Evolutionary conservation across 1,139 yeast genomes (phyloP).

Genomic region (Candida pseudoviswanathii): DNA sequence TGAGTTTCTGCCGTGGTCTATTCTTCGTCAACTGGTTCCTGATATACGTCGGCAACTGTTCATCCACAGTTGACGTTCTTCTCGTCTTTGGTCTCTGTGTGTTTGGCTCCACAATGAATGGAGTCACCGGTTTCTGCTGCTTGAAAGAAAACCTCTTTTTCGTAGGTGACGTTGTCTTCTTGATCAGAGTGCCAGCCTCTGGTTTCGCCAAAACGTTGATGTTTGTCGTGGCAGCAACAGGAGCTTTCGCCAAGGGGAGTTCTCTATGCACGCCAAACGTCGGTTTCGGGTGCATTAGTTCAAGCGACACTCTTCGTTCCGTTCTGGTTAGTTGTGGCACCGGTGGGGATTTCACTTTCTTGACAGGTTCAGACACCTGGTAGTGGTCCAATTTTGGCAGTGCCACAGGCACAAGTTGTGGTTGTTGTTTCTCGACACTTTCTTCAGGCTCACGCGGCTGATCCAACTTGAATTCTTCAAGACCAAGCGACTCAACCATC

Average conservation of each 20-base stretch:
- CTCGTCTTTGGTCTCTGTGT: conserved; percentile 16
- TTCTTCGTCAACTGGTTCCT: conserved; percentile 28
- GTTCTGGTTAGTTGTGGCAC: conserved; percentile 26
- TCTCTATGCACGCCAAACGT: conserved; percentile 15
- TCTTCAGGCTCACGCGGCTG: conserved; percentile 6
- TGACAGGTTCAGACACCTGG: not conserved
- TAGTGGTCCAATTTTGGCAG: not conserved
- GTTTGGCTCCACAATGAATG: not conserved
- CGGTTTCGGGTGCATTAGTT: conserved; percentile 28
- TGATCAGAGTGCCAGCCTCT: conserved; percentile 15
- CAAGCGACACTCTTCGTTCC: conserved; percentile 35
- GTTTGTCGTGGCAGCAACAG: conserved; percentile 36
- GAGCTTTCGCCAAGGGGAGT: conserved; percentile 31
- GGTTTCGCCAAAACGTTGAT: conserved; percentile 39
- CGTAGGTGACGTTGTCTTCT: not conserved
- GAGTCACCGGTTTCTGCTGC: not conserved
- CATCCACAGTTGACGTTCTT: conserved; percentile 41
- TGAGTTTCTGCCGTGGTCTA: conserved; percentile 11
- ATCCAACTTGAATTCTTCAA: conserved; percentile 17
- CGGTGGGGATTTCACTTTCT: conserved; percentile 10
- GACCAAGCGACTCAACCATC: conserved; percentile 19
- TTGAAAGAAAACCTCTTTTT: conserved; percentile 2
- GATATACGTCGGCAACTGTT: conserved; percentile 42
- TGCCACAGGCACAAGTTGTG: not conserved
- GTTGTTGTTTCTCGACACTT: not conserved